Evolutionary conservation across 2,329 filamentous ascomycete genomes (phyloP), one percentile per base, ranked within the genome.

Genomic region (Penicillium sp.): DNA sequence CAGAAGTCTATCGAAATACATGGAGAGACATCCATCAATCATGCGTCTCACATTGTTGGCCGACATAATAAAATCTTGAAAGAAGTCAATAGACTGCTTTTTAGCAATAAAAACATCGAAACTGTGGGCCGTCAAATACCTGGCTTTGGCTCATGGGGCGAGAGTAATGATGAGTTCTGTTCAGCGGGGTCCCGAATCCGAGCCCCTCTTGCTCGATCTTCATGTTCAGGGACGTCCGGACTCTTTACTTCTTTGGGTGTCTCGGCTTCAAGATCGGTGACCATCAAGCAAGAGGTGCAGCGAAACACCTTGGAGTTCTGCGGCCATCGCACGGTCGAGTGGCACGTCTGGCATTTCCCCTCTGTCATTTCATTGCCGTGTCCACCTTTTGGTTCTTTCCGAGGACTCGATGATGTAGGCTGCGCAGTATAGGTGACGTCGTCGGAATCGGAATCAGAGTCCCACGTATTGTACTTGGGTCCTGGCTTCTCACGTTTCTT

Each of bases 341-440:
- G 88, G 70, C 91, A 96, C 30, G 90, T 92, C 82, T 92, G 91
- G 69, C 91, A 96, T 62, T 83, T 85, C 20, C 89, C 88, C 28
- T 83, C 86, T 25, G 79, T 77, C 63, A 87, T 82, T 60, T 89
- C 83, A 60, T 79, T 83, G 57, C 78, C 76, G 18, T 74, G 66
- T n/a, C 71, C 68, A 48, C 65, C 56, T 35, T 63, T 63, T 22
- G 56, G 42, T 48, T 65, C 66, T 62, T 77, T 69, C 63, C 74
- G 71, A 51, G 72, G 72, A 56, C 69, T 74, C 45, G 60, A 59
- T 30, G 69, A 70, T 39, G 69, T 55, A 47, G 60, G 64, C 46
- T 71, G 62, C 54, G 70, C 51, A 49, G 71, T 51, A 47, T 63
- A 64, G 16, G 63, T 66, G 33, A 64, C 60, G 25, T 64, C 64